Base-by-base conservation (phyloP, 768 basidiomycete species). In the Butyriboletus loyo region DNA sequence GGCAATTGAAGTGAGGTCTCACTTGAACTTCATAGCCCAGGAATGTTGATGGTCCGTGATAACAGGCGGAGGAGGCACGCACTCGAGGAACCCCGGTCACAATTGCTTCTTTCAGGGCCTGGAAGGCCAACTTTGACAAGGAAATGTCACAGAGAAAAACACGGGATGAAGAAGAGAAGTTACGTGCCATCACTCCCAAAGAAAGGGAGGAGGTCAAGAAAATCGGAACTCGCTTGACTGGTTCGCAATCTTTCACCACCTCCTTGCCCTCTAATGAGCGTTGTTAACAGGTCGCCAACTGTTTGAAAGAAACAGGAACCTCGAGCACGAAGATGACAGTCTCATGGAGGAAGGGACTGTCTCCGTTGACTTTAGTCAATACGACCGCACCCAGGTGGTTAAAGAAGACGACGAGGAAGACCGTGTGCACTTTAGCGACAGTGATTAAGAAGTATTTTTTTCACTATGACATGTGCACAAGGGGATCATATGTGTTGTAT, bases 81-180 rank as follows among this genome's bases (percentile, higher is more conserved):
- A 94, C 88, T 44, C 83, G 87, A 48, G 96, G 96, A 28, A 98
- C 96, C n/a, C 84, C 89, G 31, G 91, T 99, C 30, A 98, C 94
- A 0, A 62, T 77, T 24, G 86, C 85, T 53, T 82, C 85, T 1
- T 99, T 98, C 75, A 81, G 75, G 50, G 75, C 71, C 27, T 98
- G 96, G 95, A 87, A 89, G 69, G 70, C 69, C 28, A 82, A 76
- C 57, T 97, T 97, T 61, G 86, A 90, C 63, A 79, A 76, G 63
- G 89, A 90, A 68, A 67, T 82, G 61, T 74, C 77, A 10, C 64
- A 64, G 38, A 84, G 76, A 66, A 84, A 80, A 63, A 74, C 75
- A 9, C 76, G 75, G 52, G 88, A 89, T 52, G 92, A 96, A 55
- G 92, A 92, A 36, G 96, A 88, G 57, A 77, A 73, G 64, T 68